Percentiles rank a stretch among this genome's conserved stretches.
Conservation (phyloP, 139 green algal genomes). For the Chlamydomonas schloesseri region DNA sequence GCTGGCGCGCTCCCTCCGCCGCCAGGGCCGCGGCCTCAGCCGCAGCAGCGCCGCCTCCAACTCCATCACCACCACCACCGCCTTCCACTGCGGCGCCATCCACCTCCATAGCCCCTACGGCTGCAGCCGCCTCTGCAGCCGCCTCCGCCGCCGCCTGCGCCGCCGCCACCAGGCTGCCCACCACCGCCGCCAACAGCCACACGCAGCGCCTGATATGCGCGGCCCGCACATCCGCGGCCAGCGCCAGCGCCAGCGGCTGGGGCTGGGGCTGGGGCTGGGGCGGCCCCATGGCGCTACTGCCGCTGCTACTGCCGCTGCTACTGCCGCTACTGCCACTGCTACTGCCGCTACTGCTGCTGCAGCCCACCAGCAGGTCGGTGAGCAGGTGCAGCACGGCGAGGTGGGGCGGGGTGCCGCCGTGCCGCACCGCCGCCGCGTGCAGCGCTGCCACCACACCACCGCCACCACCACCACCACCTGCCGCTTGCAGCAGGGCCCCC, state of each 20-base stretch:
- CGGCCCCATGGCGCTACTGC: background rate
- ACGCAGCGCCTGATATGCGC: constrained; percentile 6
- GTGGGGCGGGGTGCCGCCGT: constrained; percentile 5
- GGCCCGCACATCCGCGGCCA: background rate
- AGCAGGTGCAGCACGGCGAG: constrained; percentile 4
- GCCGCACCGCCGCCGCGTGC: background rate
- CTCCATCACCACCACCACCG: background rate
- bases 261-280: no score
- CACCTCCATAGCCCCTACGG: no score
- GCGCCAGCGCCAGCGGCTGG: background rate
- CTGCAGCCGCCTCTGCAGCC: background rate
- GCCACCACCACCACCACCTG: no score
- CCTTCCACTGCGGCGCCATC: background rate
- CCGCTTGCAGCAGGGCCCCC: no score
- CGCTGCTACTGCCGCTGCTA: background rate
- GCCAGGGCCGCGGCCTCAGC: background rate
- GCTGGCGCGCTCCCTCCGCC: background rate
- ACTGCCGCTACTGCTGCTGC: background rate
- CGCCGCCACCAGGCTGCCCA: constrained; percentile 12
- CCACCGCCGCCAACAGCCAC: constrained; percentile 18
- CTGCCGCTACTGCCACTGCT: background rate
- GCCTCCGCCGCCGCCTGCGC: background rate
- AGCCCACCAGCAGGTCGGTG: background rate
- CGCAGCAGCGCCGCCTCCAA: background rate
- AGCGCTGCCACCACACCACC: background rate